Conservation (phyloP, 2,329 filamentous ascomycete genomes). For the Trichoderma atroviride region DNA sequence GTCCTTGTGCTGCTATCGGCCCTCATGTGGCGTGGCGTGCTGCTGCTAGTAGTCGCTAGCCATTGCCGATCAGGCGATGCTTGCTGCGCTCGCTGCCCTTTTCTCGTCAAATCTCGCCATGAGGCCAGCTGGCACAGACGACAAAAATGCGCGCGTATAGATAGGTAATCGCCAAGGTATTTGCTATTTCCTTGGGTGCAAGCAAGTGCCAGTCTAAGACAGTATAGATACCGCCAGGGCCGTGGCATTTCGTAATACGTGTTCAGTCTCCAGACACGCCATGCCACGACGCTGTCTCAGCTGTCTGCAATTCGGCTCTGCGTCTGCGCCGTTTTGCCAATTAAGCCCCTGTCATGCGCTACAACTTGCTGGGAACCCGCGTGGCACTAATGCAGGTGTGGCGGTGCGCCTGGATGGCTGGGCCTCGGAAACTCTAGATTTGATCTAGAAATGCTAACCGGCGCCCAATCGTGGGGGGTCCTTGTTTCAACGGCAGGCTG, state of each 20-base stretch:
- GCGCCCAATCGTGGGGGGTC: constrained; percentile 23
- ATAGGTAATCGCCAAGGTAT: not conserved
- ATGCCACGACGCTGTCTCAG: constrained; percentile 2
- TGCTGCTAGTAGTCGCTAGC: not conserved
- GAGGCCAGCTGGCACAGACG: not conserved
- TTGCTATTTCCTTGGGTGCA: not conserved
- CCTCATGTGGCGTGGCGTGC: not conserved
- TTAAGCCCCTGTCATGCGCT: constrained; percentile 17
- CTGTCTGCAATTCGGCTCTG: not conserved
- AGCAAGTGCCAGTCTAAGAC: not conserved
- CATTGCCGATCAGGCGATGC: not conserved
- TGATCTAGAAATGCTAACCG: constrained; percentile 24
- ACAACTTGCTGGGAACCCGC: constrained; percentile 20
- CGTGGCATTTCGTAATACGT: not conserved
- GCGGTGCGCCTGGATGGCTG: constrained; percentile 36
- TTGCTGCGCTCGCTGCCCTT: not conserved
- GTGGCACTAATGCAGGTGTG: constrained; percentile 44
- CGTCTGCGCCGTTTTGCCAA: constrained; percentile 9
- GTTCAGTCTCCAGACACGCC: not conserved
- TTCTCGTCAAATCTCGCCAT: not conserved
- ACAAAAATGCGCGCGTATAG: not conserved
- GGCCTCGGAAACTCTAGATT: constrained; percentile 22
- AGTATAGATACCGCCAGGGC: not conserved
- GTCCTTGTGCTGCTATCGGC: not conserved
- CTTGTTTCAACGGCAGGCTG: not conserved